Percentiles rank a stretch among this genome's conserved stretches.
These are phyloP conservation scores for Castanea crenata DNA, from an alignment of 306 rosid genomes.

Conservation along the genomic window DNA sequence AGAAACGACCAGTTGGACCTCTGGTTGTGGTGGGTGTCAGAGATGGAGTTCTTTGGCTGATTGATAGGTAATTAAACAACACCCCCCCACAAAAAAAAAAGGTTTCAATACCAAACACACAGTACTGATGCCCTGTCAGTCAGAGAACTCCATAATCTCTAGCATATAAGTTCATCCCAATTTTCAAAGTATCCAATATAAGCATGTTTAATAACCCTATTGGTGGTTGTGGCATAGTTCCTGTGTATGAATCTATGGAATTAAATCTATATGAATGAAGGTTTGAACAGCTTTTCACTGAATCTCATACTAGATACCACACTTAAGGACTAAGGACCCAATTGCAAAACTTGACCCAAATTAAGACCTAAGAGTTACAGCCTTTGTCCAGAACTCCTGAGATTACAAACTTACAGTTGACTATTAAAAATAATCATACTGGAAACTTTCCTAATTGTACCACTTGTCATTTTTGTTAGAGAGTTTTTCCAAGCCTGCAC, in stretches of 20 bases:
- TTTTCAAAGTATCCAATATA: not conserved
- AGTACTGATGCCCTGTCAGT: not conserved
- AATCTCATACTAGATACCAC: not conserved
- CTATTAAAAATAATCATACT: too few species aligned
- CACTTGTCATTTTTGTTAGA: too few species aligned
- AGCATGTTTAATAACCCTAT: not conserved
- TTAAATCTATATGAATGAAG: not conserved
- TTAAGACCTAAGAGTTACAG: too few species aligned
- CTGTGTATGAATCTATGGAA: not conserved
- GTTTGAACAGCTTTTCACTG: not conserved
- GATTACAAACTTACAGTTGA: too few species aligned
- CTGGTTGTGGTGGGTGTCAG: conserved; percentile 89
- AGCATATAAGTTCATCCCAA: not conserved
- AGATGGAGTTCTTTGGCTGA: conserved; percentile 99
- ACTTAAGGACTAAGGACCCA: not conserved
- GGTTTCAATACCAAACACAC: not conserved
- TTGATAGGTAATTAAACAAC: conserved; percentile 73
- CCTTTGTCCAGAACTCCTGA: too few species aligned
- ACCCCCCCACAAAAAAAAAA: not conserved
- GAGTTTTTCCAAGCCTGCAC: too few species aligned
- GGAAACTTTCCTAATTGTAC: too few species aligned
- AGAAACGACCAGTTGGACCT: conserved; percentile 97
- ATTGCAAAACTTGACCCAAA: not conserved
- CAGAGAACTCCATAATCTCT: not conserved
- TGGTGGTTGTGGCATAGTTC: not conserved